phyloP scores from a whole-genome alignment of 345 rosid species.

The Sonneratia alba region DNA sequence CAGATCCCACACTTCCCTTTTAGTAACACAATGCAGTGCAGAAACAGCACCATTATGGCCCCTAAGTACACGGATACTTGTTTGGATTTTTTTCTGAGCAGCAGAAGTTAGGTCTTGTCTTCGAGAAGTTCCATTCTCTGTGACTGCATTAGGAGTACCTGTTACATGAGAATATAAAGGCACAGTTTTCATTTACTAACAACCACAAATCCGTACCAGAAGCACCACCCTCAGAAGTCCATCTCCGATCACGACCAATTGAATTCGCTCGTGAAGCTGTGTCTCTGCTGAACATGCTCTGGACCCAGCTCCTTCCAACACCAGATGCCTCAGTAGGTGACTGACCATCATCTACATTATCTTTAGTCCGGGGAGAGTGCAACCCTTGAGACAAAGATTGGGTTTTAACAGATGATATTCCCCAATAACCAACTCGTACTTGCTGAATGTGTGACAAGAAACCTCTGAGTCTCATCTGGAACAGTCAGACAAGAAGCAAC shows the following conservation, averaged over 20 bases:
- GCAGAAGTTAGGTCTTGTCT: background rate
- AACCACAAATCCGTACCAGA: conserved; percentile 32
- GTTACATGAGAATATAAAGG: background rate
- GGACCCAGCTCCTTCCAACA: conserved; percentile 98
- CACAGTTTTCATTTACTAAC: conserved; percentile 2
- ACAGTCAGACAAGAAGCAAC: conserved; percentile 8
- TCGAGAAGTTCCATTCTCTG: background rate
- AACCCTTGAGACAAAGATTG: conserved; percentile 57
- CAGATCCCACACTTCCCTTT: conserved; percentile 95
- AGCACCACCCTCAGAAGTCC: conserved; percentile 72
- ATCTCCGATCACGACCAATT: conserved; percentile 64
- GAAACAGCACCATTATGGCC: conserved; percentile 90
- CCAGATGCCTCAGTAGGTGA: conserved; percentile 91
- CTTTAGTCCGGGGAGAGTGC: conserved; percentile 81
- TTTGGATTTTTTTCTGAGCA: conserved; percentile 85
- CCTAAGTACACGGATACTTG: conserved; percentile 78
- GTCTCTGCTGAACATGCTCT: conserved; percentile 98
- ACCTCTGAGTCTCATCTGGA: conserved; percentile 92
- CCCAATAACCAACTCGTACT: conserved; percentile 90
- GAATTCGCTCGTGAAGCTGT: conserved; percentile 63
- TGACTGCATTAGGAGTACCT: background rate
- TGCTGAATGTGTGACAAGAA: conserved; percentile 90
- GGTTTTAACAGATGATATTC: conserved; percentile 61
- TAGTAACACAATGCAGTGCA: conserved; percentile 94
- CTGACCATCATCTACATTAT: conserved; percentile 58